Percentiles rank a stretch among this genome's conserved stretches.
Conservation (phyloP, 768 basidiomycete species). For the Panaeolus papilionaceus region DNA sequence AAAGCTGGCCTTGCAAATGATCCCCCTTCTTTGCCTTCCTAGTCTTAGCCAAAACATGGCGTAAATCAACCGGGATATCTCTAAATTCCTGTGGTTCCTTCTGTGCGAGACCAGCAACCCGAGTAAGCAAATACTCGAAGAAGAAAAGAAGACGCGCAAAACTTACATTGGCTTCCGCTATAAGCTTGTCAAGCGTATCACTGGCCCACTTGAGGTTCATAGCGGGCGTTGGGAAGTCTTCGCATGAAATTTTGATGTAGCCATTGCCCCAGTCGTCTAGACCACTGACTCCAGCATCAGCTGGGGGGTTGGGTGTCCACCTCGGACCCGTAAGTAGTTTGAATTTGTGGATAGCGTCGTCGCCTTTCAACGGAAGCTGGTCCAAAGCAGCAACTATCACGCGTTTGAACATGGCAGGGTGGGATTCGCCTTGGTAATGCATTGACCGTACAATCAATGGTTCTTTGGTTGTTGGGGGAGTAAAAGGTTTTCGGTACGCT, state of each 20-base stretch:
- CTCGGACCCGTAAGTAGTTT: slow-evolving; percentile 89
- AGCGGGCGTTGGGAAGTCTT: slow-evolving; percentile 78
- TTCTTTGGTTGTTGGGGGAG: slow-evolving; percentile 60
- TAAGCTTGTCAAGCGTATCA: slow-evolving; percentile 79
- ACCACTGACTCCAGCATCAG: slow-evolving; percentile 65
- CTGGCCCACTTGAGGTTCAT: slow-evolving; percentile 97
- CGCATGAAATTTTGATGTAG: slow-evolving; percentile 90
- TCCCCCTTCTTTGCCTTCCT: slow-evolving; percentile 79
- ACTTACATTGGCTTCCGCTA: slow-evolving; percentile 88
- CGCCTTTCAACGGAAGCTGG: slow-evolving; percentile 66
- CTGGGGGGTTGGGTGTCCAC: slow-evolving; percentile 80
- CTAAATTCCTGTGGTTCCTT: slow-evolving; percentile 52
- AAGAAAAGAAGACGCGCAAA: slow-evolving; percentile 19
- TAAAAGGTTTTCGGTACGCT: slow-evolving; percentile 87
- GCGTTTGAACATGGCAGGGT: slow-evolving; percentile 75
- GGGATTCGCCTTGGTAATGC: slow-evolving; percentile 78
- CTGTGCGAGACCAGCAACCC: slow-evolving; percentile 33
- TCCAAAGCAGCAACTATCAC: slow-evolving; percentile 78
- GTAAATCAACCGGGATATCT: slow-evolving; percentile 80
- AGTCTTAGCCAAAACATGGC: slow-evolving; percentile 77
- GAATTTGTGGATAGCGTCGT: slow-evolving; percentile 80
- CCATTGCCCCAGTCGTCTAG: slow-evolving; percentile 67
- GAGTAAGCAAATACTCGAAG: slow-evolving; percentile 21
- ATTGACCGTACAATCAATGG: slow-evolving; percentile 78
- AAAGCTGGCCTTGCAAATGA: slow-evolving; percentile 59